Evolutionary conservation across 2,329 filamentous ascomycete genomes (phyloP).

Genomic region (Decorospora gaudefroyi): DNA sequence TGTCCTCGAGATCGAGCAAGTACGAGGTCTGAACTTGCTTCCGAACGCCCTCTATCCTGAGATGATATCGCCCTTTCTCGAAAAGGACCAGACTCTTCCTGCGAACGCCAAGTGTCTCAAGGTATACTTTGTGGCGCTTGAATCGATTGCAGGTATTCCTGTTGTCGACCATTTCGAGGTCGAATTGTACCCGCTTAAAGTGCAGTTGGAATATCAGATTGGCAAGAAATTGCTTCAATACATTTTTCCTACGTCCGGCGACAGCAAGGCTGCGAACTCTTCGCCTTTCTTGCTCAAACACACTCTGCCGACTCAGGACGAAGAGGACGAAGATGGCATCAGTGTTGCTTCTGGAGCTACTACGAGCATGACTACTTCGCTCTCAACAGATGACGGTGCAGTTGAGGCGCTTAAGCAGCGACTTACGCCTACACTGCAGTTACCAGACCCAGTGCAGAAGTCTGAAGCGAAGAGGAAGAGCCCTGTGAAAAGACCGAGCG

Average conservation of each 20-base stretch:
- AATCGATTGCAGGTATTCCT: conserved; percentile 95
- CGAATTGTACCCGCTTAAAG: conserved; percentile 86
- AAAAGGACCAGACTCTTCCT: conserved; percentile 60
- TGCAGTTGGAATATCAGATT: conserved; percentile 90
- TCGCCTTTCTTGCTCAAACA: conserved; percentile 65
- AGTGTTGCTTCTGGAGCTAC: conserved; percentile 21
- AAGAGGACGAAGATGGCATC: conserved; percentile 55
- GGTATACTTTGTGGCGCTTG: conserved; percentile 97
- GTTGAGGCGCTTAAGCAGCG: conserved; percentile 79
- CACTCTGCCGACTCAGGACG: conserved; percentile 53
- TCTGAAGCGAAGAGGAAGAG: conserved; percentile 35
- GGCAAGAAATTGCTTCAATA: conserved; percentile 95
- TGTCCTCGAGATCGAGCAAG: conserved; percentile 81
- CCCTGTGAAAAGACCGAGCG: conserved; percentile 31
- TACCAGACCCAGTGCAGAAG: conserved; percentile 51
- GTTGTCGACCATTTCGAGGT: conserved; percentile 98
- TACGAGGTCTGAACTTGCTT: conserved; percentile 87
- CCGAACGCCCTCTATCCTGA: conserved; percentile 91
- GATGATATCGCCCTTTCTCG: conserved; percentile 89
- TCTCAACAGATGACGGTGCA: conserved; percentile 54
- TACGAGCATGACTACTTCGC: conserved; percentile 25
- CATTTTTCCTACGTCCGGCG: conserved; percentile 81
- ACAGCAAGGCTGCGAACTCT: conserved; percentile 58
- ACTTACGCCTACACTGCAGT: conserved; percentile 76
- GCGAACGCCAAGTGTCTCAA: conserved; percentile 81